Evolutionary conservation across 2,329 filamentous ascomycete genomes (phyloP), one percentile per base, ranked within the genome.

Genomic region (Sporothrix schenckii): DNA sequence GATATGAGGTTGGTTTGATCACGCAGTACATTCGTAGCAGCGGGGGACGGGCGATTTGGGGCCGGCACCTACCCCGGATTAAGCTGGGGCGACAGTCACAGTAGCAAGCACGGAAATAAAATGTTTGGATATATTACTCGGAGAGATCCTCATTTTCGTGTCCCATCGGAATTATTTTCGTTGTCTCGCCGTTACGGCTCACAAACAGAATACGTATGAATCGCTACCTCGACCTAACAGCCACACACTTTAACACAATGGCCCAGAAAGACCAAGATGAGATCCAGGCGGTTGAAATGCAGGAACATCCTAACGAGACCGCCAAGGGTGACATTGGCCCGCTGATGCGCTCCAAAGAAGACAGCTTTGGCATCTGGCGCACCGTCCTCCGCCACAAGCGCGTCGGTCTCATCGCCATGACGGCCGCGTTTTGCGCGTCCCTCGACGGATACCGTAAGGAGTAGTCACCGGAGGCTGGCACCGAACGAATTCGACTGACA

Each of bases 391-490:
- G 75, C 60, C 81, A 80, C 75, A 81, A 80, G 52, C 72, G 74
- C 0, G 75, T 80, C 0, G 78, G 77, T 0, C 21, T 74, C 34
- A 77, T 82, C 30, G 80, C 79, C 2, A 82, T 82, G 80, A 70
- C 73, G 63, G 80, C 80, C 5, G 79, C 81, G 0, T 83, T 82
- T 66, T 79, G 77, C 61, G 80, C 81, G 16, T 78, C 80, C 0
- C 74, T 82, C 0, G 81, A 82, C 74, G 81, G 81, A 2, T 82
- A 83, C 68, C 81, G 79, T 80, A 73, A 24, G 74, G 63, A 1
- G 19, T 5, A 11, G 7, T 7, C 16, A 16, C 21, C 52, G n/a
- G 27, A 0, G 3, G 5, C 3, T 6, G 2, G 4, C 2, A 50
- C 2, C 47, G 11, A 19, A 6, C 4, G 14, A 7, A 50, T 21